These are phyloP conservation scores for Paecilomyces sp. DNA, from an alignment of 2,329 filamentous ascomycete genomes.

Conservation along the genomic window DNA sequence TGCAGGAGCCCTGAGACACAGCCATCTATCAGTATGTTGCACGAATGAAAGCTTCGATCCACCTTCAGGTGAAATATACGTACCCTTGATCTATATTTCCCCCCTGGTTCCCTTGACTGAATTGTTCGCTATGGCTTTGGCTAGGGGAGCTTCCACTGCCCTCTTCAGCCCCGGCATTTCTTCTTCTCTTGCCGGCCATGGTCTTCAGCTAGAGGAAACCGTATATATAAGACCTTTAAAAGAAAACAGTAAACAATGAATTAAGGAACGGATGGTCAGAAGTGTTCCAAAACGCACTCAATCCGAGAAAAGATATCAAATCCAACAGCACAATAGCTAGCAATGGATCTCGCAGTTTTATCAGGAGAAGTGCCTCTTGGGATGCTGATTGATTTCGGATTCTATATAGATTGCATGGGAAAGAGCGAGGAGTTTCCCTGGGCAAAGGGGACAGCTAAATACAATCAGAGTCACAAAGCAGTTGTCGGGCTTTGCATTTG, in stretches of 20 bases:
- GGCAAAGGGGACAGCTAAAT: conserved; percentile 2
- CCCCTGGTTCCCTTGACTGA: background rate
- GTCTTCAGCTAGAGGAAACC: background rate
- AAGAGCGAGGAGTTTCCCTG: conserved; percentile 7
- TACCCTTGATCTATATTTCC: background rate
- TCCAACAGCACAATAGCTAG: background rate
- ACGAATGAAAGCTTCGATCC: background rate
- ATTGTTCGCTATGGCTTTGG: background rate
- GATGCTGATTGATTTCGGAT: conserved; percentile 31
- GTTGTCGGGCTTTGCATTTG: background rate
- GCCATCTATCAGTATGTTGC: too few species aligned
- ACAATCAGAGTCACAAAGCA: background rate
- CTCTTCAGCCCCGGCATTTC: background rate
- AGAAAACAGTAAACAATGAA: background rate
- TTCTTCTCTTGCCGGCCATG: background rate
- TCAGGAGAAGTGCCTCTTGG: conserved; percentile 55
- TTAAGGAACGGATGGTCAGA: too few species aligned
- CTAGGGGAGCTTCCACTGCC: background rate
- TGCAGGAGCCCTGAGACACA: background rate
- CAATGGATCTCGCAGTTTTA: background rate
- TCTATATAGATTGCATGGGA: background rate
- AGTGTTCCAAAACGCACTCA: too few species aligned
- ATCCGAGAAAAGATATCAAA: background rate
- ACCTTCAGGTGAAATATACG: background rate
- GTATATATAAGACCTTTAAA: background rate